phyloP scores from a whole-genome alignment of 345 rosid species.

The Hirschfeldia incana region DNA sequence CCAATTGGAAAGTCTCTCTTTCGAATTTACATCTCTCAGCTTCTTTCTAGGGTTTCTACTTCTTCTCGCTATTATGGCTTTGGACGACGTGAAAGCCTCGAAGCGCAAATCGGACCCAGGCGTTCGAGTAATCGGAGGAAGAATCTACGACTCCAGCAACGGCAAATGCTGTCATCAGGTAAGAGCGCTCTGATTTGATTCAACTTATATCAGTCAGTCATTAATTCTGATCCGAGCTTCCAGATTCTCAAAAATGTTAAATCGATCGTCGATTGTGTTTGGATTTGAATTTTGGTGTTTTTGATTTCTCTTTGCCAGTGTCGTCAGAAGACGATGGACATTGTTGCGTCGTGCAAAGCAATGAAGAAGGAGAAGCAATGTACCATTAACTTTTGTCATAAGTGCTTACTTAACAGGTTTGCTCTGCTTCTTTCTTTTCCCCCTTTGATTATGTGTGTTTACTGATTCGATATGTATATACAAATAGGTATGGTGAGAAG shows the following conservation, averaged over 20 bases:
- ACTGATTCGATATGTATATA: neutral
- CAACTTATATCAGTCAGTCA: neutral
- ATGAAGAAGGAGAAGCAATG: constrained; percentile 30
- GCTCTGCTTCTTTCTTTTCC: neutral
- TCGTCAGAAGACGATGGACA: constrained; percentile 44
- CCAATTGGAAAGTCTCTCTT: neutral
- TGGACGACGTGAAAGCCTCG: constrained; percentile 6
- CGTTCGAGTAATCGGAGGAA: constrained; percentile 49
- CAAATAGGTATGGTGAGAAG: constrained; percentile 39
- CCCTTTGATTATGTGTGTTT: neutral
- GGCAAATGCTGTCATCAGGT: constrained; percentile 87
- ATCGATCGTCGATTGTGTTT: neutral
- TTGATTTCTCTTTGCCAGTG: constrained; percentile 26
- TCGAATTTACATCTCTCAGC: neutral
- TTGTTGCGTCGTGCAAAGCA: constrained; percentile 33
- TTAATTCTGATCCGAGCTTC: neutral
- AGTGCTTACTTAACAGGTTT: constrained; percentile 42
- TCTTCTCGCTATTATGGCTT: constrained; percentile 13
- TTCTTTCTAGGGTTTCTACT: neutral
- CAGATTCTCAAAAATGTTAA: neutral
- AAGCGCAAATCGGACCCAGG: constrained; percentile 25
- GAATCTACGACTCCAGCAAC: constrained; percentile 56
- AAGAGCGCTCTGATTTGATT: neutral
- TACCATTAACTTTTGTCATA: constrained; percentile 27
- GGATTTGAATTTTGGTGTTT: neutral